Evolutionary conservation across 192 early-diverging fungal genomes (phyloP).

Genomic region (Backusella tarrabulga): DNA sequence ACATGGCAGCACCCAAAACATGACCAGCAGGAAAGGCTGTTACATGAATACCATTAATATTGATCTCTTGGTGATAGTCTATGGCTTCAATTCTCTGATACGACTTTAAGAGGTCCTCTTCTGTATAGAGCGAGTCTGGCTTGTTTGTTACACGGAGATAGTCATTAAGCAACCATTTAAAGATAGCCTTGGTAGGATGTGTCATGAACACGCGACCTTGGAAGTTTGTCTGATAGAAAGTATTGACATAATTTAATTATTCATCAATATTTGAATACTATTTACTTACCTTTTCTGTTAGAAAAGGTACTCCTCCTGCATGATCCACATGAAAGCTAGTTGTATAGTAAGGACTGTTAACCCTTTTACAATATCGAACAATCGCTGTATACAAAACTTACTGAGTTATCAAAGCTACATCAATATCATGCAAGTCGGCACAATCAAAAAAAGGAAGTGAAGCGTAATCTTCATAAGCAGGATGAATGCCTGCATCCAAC

Average conservation of each 20-base stretch:
- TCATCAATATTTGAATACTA: too few species aligned
- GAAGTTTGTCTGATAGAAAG: slow-evolving; percentile 73
- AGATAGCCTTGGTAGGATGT: slow-evolving; percentile 97
- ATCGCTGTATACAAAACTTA: slow-evolving; percentile 37
- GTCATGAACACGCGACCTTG: slow-evolving; percentile 98
- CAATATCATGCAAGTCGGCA: slow-evolving; percentile 83
- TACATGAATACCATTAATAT: slow-evolving; percentile 92
- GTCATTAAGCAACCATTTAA: slow-evolving; percentile 93
- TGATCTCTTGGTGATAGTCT: slow-evolving; percentile 94
- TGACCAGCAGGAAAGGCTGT: slow-evolving; percentile 97
- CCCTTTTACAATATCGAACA: neutral
- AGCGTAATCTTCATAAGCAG: slow-evolving; percentile 82
- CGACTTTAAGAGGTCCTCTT: slow-evolving; percentile 79
- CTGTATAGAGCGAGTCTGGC: slow-evolving; percentile 84
- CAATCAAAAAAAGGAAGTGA: slow-evolving; percentile 95
- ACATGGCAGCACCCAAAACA: slow-evolving; percentile 98
- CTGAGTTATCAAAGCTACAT: slow-evolving; percentile 91
- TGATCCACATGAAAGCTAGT: slow-evolving; percentile 96
- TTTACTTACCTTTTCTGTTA: slow-evolving; percentile 82
- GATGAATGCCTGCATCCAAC: slow-evolving; percentile 97
- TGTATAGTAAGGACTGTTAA: neutral
- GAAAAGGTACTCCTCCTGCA: slow-evolving; percentile 93
- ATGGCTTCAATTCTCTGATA: slow-evolving; percentile 91
- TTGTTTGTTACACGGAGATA: slow-evolving; percentile 87
- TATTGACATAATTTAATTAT: too few species aligned